phyloP scores from a whole-genome alignment of 2,329 filamentous ascomycete species.

The Ophiostoma fasciatum region DNA sequence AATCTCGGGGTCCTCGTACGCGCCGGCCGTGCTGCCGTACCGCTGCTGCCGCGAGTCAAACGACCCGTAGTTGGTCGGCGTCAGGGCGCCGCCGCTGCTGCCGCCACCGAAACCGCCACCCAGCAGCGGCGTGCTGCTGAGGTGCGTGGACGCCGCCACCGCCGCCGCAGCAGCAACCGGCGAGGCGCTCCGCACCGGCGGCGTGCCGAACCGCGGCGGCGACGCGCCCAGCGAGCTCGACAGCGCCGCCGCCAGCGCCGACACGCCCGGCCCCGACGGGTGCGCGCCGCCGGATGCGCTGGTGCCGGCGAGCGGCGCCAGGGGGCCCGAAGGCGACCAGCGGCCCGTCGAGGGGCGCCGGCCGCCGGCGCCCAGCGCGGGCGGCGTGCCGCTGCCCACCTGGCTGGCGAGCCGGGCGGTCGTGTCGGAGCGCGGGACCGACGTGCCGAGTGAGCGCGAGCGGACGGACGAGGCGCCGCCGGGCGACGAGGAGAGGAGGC shows the following conservation, averaged over 20 bases:
- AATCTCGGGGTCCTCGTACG: conserved; percentile 81
- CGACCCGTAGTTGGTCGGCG: conserved; percentile 69
- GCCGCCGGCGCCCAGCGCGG: conserved; percentile 6
- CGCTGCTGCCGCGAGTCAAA: conserved; percentile 56
- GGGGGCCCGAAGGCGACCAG: conserved; percentile 31
- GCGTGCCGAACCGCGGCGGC: conserved; percentile 55
- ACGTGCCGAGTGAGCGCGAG: conserved; percentile 32
- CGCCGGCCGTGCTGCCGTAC: conserved; percentile 33
- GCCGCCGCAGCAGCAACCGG: conserved; percentile 21
- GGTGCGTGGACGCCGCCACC: conserved; percentile 25
- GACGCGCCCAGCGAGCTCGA: conserved; percentile 57
- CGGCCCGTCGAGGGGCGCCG: conserved; percentile 2
- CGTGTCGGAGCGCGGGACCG: conserved; percentile 41
- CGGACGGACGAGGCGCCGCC: conserved; percentile 27
- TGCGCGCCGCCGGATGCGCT: conserved; percentile 45
- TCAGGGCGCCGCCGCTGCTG: conserved; percentile 31
- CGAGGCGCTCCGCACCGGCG: conserved; percentile 43
- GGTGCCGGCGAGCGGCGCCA: conserved; percentile 51
- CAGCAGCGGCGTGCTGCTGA: conserved; percentile 4
- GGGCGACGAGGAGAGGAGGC: conserved; percentile 32
- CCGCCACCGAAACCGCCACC: no score
- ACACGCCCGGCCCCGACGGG: conserved; percentile 63
- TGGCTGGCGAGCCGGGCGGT: conserved; percentile 48
- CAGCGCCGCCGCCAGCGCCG: conserved; percentile 77
- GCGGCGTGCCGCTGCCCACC: conserved; percentile 24